These are phyloP conservation scores for Xylaria castorea DNA, from an alignment of 495 filamentous ascomycete genomes.

Conservation along the genomic window DNA sequence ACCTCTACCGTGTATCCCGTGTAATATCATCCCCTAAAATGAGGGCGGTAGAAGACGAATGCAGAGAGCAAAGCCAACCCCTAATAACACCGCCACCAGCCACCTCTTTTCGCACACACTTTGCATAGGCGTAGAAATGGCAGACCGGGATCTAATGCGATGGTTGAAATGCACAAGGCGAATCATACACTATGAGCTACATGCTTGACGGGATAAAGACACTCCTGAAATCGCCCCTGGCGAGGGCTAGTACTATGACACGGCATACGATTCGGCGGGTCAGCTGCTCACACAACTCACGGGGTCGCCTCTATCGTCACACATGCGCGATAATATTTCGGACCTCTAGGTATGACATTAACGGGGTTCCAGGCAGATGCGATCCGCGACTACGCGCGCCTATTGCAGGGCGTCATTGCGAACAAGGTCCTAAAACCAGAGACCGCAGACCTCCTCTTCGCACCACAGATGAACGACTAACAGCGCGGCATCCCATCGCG, in stretches of 20 bases:
- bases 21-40: no score
- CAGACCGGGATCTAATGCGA: constrained; percentile 33
- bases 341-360: constrained; percentile 25
- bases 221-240: constrained; percentile 48
- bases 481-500: constrained; percentile 32
- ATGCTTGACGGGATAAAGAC: not conserved
- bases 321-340: constrained; percentile 41
- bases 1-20: not conserved
- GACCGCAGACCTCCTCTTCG: constrained; percentile 41
- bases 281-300: constrained; percentile 39
- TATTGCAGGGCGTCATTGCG: constrained; percentile 38
- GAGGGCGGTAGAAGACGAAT: no score
- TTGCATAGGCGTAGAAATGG: constrained; percentile 41
- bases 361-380: constrained; percentile 43
- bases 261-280: constrained; percentile 45
- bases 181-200: constrained; percentile 3
- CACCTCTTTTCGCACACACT: constrained; percentile 47
- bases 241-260: constrained; percentile 46
- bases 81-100: not conserved
- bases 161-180: constrained; percentile 11
- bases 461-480: constrained; percentile 35
- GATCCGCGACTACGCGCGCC: constrained; percentile 29
- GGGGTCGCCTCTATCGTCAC: constrained; percentile 38
- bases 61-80: no score
- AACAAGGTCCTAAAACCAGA: constrained; percentile 36